phyloP scores from a whole-genome alignment of 495 filamentous ascomycete genomes.

The Neurospora sp. region DNA sequence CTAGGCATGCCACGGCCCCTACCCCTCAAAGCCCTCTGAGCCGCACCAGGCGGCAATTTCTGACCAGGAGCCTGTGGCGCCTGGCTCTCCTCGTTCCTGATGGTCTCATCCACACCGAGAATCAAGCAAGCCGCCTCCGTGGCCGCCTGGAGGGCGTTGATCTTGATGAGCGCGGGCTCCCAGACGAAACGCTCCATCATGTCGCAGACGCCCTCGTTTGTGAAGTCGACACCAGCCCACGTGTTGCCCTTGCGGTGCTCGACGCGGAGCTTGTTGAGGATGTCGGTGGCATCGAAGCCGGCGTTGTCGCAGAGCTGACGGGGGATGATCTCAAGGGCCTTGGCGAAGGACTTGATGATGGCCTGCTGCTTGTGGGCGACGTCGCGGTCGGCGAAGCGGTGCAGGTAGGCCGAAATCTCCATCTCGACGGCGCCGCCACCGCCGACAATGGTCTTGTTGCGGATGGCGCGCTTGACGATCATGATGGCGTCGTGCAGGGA shows the following conservation, averaged over 20 bases:
- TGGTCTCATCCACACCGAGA: slow-evolving; percentile 92
- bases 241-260: slow-evolving; percentile 84
- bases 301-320: slow-evolving; percentile 97
- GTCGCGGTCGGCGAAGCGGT: slow-evolving; percentile 82
- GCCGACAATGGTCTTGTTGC: slow-evolving; percentile 87
- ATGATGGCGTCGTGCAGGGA: slow-evolving; percentile 98
- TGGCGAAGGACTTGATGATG: slow-evolving; percentile 95
- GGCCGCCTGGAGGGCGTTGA: slow-evolving; percentile 93
- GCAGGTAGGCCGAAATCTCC: slow-evolving; percentile 89
- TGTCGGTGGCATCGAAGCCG: slow-evolving; percentile 95
- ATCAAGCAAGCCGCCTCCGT: slow-evolving; percentile 94
- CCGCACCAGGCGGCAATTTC: slow-evolving; percentile 80
- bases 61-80: slow-evolving; percentile 67
- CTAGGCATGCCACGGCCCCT: slow-evolving; percentile 88
- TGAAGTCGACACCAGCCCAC: slow-evolving; percentile 95
- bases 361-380: slow-evolving; percentile 91
- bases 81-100: slow-evolving; percentile 87
- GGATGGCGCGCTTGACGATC: slow-evolving; percentile 96
- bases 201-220: slow-evolving; percentile 79
- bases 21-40: slow-evolving; percentile 80
- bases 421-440: slow-evolving; percentile 94
- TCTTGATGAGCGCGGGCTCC: slow-evolving; percentile 93
- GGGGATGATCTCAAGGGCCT: slow-evolving; percentile 93
- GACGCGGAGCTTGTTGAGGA: slow-evolving; percentile 86
- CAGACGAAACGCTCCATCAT: slow-evolving; percentile 93